These are phyloP conservation scores for Imleria badia DNA, from an alignment of 768 basidiomycete species.

Conservation along the genomic window DNA sequence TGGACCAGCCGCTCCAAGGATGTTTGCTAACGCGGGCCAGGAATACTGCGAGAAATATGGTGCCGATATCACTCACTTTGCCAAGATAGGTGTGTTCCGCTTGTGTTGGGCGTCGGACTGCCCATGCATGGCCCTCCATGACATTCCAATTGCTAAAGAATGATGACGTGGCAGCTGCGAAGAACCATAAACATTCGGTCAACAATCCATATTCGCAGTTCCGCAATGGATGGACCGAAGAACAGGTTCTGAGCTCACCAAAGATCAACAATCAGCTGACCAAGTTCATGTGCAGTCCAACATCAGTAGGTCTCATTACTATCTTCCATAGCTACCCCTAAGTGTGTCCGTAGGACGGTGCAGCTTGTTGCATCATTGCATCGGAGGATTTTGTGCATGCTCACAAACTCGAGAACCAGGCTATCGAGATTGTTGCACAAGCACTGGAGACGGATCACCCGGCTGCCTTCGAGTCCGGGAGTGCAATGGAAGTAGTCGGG, in stretches of 20 bases:
- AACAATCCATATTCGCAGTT: slow-evolving; percentile 90
- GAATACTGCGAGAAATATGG: slow-evolving; percentile 81
- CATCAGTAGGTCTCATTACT: slow-evolving; percentile 48
- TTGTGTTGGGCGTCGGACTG: neutral
- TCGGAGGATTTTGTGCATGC: slow-evolving; percentile 76
- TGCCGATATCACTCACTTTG: slow-evolving; percentile 62
- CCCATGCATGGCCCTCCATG: neutral
- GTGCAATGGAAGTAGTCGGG: slow-evolving; percentile 81
- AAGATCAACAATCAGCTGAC: slow-evolving; percentile 75
- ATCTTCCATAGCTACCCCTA: neutral
- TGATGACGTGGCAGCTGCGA: slow-evolving; percentile 52
- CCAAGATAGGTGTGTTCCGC: slow-evolving; percentile 62
- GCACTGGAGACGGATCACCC: slow-evolving; percentile 66
- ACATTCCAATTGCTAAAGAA: slow-evolving; percentile 1
- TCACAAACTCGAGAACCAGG: slow-evolving; percentile 78
- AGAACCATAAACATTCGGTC: slow-evolving; percentile 80
- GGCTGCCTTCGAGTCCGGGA: slow-evolving; percentile 60
- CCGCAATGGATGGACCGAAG: slow-evolving; percentile 70
- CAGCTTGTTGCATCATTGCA: slow-evolving; percentile 73
- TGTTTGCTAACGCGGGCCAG: slow-evolving; percentile 71
- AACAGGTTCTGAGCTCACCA: slow-evolving; percentile 64
- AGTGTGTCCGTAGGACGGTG: slow-evolving; percentile 54
- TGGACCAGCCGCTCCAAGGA: slow-evolving; percentile 68
- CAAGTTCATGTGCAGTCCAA: slow-evolving; percentile 87
- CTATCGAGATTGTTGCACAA: slow-evolving; percentile 76